Evolutionary conservation across 2,329 filamentous ascomycete genomes (phyloP).

Genomic region (Diaporthe citri): DNA sequence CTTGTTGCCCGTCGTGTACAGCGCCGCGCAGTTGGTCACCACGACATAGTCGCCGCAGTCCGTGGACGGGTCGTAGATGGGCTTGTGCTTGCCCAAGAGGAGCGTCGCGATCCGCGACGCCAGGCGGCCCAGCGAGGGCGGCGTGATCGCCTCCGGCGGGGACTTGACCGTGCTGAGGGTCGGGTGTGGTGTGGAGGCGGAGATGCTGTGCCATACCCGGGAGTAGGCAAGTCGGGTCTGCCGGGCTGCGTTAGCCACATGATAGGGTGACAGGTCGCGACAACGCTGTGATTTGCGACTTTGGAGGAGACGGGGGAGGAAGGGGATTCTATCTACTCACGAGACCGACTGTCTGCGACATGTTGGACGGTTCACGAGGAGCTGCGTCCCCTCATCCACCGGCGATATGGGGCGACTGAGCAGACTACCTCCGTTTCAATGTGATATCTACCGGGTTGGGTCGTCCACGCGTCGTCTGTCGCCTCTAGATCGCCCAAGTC

Average conservation of each 20-base stretch:
- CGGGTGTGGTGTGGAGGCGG: conserved; percentile 75
- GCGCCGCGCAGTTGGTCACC: conserved; percentile 86
- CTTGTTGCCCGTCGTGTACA: conserved; percentile 93
- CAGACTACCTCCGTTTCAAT: background rate
- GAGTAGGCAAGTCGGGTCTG: conserved; percentile 97
- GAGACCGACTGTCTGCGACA: conserved; percentile 85
- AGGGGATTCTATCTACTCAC: conserved; percentile 61
- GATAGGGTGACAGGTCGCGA: background rate
- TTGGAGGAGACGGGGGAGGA: conserved; percentile 17
- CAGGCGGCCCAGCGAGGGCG: conserved; percentile 88
- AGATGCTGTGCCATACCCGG: conserved; percentile 91
- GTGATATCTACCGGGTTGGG: background rate
- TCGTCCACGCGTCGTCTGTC: conserved; percentile 16
- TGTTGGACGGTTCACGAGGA: conserved; percentile 56
- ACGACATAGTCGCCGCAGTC: conserved; percentile 99
- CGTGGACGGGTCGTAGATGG: conserved; percentile 95
- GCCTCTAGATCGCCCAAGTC: background rate
- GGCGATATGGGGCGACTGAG: background rate
- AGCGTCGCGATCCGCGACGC: conserved; percentile 88
- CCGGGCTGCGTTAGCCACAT: conserved; percentile 23
- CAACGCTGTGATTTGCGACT: background rate
- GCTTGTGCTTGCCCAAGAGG: conserved; percentile 99
- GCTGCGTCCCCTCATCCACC: conserved; percentile 49
- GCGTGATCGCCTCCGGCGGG: conserved; percentile 65
- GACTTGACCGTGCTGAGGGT: conserved; percentile 67